A percentile compares a stretch with the other conserved stretches of the same genome.
Conservation (phyloP, 768 basidiomycete species). For the Mycena metata region DNA sequence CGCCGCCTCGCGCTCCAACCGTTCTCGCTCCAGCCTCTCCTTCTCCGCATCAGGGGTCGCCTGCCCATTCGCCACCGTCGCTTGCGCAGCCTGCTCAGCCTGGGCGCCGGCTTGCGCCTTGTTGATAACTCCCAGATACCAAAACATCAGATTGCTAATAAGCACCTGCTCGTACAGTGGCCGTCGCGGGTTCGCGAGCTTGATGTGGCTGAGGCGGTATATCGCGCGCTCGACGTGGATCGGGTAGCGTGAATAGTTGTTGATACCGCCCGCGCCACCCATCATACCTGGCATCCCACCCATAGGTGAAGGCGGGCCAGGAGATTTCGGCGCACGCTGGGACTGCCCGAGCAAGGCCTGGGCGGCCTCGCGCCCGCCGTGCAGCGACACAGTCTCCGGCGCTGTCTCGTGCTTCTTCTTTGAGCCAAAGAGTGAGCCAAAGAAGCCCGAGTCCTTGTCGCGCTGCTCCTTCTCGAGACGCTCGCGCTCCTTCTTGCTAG, state of each 20-base stretch:
- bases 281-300: constrained; percentile 24
- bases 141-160: constrained; percentile 97
- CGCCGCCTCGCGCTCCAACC: constrained; percentile 35
- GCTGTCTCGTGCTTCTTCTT: constrained; percentile 87
- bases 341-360: constrained; percentile 87
- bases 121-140: constrained; percentile 98
- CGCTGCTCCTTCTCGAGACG: constrained; percentile 53
- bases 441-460: constrained; percentile 86
- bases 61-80: constrained; percentile 50
- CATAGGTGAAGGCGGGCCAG: constrained; percentile 56
- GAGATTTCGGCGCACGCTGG: constrained; percentile 72
- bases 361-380: constrained; percentile 86
- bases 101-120: constrained; percentile 73
- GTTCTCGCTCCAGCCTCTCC: constrained; percentile 45
- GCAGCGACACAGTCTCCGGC: constrained; percentile 48
- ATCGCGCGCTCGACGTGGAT: constrained; percentile 99
- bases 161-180: constrained; percentile 97
- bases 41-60: constrained; percentile 30
- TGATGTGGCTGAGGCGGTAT: constrained; percentile 97
- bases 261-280: constrained; percentile 51
- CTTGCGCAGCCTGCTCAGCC: constrained; percentile 61
- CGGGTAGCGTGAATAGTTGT: constrained; percentile 85
- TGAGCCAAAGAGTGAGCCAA: constrained; percentile 90
- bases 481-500: constrained; percentile 58
- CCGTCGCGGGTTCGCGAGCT: constrained; percentile 95